Conservation (phyloP, 169 alveolate species). For the Plasmodium knowlesi region DNA sequence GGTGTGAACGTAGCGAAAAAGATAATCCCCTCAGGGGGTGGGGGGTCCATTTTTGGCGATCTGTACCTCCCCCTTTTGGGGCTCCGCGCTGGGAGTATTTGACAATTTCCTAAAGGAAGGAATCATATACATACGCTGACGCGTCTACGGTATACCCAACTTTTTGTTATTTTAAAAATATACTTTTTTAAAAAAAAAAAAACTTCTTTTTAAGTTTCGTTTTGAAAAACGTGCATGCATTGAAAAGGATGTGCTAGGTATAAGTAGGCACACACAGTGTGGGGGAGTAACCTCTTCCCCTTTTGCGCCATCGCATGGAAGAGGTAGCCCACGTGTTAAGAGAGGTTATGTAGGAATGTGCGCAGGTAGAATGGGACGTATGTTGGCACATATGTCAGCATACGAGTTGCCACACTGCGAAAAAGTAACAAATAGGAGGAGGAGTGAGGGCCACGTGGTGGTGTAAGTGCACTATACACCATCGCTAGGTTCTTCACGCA, state of each 20-base stretch:
- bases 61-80: neutral
- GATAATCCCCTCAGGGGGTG: neutral
- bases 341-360: neutral
- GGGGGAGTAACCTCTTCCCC: neutral
- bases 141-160: neutral
- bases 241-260: neutral
- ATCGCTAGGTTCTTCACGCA: no score
- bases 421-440: neutral
- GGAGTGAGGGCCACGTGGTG: neutral
- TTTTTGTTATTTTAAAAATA: neutral
- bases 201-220: neutral
- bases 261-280: neutral
- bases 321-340: neutral
- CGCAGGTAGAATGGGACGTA: neutral
- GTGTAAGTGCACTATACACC: no score
- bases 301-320: conserved; percentile 1
- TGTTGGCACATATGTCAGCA: neutral
- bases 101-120: neutral
- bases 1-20: neutral
- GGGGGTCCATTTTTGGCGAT: neutral
- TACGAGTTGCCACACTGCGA: neutral
- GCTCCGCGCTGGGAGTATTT: neutral
- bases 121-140: neutral
- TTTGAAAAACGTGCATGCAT: neutral
- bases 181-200: neutral